Evolutionary conservation across 1,284 basidiomycete species (phyloP).

Genomic region (Inonotus obliquus): DNA sequence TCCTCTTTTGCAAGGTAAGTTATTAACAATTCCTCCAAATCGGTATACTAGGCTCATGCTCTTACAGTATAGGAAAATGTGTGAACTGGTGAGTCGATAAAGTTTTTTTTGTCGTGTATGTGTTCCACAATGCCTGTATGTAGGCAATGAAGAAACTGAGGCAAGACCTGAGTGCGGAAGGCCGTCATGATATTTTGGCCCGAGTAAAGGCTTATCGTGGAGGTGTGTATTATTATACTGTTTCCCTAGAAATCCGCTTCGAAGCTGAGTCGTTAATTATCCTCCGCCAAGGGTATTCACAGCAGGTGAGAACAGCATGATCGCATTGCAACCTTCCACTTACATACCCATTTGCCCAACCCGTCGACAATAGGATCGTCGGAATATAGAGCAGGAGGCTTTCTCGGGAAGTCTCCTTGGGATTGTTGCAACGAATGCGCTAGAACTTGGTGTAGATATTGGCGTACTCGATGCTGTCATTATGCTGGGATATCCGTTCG

Average conservation of each 20-base stretch:
- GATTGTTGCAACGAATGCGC: constrained; percentile 87
- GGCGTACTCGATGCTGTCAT: constrained; percentile 86
- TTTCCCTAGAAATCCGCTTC: not conserved
- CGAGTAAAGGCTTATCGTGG: constrained; percentile 84
- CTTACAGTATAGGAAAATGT: constrained; percentile 53
- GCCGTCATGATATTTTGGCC: constrained; percentile 71
- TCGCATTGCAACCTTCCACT: not conserved
- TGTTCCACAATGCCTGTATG: not conserved
- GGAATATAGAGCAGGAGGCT: constrained; percentile 82
- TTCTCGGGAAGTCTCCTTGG: constrained; percentile 81
- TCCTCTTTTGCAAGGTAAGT: constrained; percentile 82
- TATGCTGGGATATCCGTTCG: constrained; percentile 84
- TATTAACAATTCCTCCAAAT: not conserved
- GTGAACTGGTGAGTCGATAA: constrained; percentile 60
- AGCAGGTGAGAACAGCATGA: constrained; percentile 33
- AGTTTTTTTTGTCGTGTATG: not conserved
- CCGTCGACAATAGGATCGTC: constrained; percentile 58
- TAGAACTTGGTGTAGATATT: constrained; percentile 91
- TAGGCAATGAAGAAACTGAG: constrained; percentile 80
- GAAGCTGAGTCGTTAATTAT: not conserved
- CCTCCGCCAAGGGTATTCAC: constrained; percentile 49
- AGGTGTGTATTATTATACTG: constrained; percentile 38
- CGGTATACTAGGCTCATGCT: not conserved
- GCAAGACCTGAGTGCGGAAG: constrained; percentile 68
- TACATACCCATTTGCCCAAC: constrained; percentile 26